Percentiles rank a stretch among this genome's conserved stretches.
Conservation (phyloP, 129 eudicot genomes). For the Chrysanthemum seticuspe region DNA sequence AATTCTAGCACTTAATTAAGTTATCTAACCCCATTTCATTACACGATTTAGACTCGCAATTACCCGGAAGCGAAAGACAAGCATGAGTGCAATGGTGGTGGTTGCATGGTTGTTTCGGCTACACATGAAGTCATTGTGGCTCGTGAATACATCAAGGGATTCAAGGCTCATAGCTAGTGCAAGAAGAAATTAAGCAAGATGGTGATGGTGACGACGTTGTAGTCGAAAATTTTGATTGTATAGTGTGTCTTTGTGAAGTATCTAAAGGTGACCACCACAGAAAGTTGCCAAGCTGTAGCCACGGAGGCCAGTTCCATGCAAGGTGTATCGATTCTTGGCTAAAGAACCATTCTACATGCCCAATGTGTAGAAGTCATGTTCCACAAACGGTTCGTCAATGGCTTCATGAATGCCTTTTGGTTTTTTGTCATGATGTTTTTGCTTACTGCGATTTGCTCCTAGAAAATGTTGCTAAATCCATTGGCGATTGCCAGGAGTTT, state of each 20-base stretch:
- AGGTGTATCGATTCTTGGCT: slow-evolving; percentile 22
- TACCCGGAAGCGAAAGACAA: not conserved
- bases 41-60: not conserved
- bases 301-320: slow-evolving; percentile 25
- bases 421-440: slow-evolving; percentile 14
- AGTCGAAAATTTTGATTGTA: slow-evolving; percentile 7
- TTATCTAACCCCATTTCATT: not conserved
- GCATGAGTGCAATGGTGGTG: slow-evolving; percentile 7
- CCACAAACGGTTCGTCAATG: slow-evolving; percentile 19
- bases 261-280: slow-evolving; percentile 6
- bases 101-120: slow-evolving; percentile 14
- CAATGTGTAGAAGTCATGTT: slow-evolving; percentile 15
- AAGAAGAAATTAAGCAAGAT: too few relatives aligned
- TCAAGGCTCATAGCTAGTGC: too few relatives aligned
- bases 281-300: slow-evolving; percentile 24
- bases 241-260: slow-evolving; percentile 34
- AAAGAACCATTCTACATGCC: slow-evolving; percentile 20
- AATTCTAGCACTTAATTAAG: not conserved
- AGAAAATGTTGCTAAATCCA: slow-evolving; percentile 20
- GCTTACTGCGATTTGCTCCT: slow-evolving; percentile 10
- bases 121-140: slow-evolving; percentile 9
- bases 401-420: slow-evolving; percentile 2
- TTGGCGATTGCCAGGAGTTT: slow-evolving; percentile 18
- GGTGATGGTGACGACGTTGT: not conserved
- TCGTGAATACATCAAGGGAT: not conserved